Evolutionary conservation across 192 early-diverging fungal species (phyloP).

Genomic region (Allomyces javanicus): DNA sequence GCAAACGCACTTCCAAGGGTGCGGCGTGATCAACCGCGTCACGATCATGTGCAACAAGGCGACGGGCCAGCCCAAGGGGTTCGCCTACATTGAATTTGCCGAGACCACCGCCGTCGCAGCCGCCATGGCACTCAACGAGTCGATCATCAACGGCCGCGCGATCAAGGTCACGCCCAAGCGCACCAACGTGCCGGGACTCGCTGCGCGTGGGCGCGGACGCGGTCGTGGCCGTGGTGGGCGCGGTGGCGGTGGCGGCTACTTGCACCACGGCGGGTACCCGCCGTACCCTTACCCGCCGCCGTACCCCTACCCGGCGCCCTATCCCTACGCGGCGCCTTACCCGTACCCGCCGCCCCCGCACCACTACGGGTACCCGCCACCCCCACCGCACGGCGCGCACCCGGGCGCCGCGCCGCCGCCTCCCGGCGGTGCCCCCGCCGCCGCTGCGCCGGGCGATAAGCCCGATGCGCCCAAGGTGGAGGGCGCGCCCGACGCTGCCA

Average conservation of each 20-base stretch:
- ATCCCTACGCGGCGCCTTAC: background rate
- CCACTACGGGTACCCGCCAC: slow-evolving; percentile 3
- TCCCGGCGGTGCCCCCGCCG: no score
- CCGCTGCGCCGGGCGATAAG: no score
- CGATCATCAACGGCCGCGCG: slow-evolving; percentile 65
- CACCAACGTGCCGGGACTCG: slow-evolving; percentile 81
- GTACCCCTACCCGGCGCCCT: background rate
- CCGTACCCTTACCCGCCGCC: background rate
- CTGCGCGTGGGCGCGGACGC: slow-evolving; percentile 44
- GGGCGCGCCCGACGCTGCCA: no score
- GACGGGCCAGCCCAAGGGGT: slow-evolving; percentile 79
- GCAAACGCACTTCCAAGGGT: slow-evolving; percentile 82
- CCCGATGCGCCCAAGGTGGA: no score
- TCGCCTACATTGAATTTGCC: slow-evolving; percentile 93
- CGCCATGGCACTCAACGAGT: slow-evolving; percentile 73
- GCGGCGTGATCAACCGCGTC: slow-evolving; percentile 89
- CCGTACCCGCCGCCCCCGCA: background rate
- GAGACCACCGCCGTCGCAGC: slow-evolving; percentile 54
- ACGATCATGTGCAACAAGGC: slow-evolving; percentile 89
- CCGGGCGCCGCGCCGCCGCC: slow-evolving; percentile 1
- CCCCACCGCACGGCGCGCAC: slow-evolving; percentile 16
- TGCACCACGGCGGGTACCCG: background rate
- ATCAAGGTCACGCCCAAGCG: slow-evolving; percentile 81
- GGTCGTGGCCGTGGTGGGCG: slow-evolving; percentile 48
- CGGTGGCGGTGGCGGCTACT: slow-evolving; percentile 13